Conservation (phyloP, 371 early-diverging fungal species). For the Homolaphlyctis polyrhiza region DNA sequence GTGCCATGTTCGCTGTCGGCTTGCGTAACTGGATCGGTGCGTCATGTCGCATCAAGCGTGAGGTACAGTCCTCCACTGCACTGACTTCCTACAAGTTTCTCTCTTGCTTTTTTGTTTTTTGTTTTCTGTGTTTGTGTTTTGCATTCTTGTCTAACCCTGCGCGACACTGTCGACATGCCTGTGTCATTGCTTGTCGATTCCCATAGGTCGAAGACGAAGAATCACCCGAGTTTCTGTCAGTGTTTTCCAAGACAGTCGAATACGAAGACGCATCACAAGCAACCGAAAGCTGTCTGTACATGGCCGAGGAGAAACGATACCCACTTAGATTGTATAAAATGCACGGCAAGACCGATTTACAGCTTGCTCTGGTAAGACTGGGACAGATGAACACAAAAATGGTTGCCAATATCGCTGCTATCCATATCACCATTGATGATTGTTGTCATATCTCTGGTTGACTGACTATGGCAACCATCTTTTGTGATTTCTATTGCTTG, state of each 20-base stretch:
- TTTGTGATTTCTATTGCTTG: constrained; percentile 1
- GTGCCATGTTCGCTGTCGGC: constrained; percentile 41
- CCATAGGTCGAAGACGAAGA: constrained; percentile 30
- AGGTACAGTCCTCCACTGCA: constrained; percentile 11
- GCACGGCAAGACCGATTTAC: constrained; percentile 15
- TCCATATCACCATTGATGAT: background rate
- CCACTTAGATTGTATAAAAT: constrained; percentile 30
- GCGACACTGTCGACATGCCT: background rate
- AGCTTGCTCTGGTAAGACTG: constrained; percentile 16
- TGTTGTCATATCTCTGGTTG: background rate
- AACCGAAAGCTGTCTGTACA: constrained; percentile 33
- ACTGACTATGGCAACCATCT: background rate
- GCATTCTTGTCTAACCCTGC: too few species aligned
- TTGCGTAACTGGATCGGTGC: constrained; percentile 32
- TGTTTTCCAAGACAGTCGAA: constrained; percentile 22
- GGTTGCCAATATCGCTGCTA: background rate
- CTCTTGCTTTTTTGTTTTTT: too few species aligned
- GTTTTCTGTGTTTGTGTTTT: too few species aligned
- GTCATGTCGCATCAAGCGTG: constrained; percentile 15
- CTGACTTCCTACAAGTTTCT: too few species aligned
- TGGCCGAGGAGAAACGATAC: constrained; percentile 23
- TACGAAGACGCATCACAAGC: constrained; percentile 20
- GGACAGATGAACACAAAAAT: background rate
- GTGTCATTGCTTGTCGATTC: background rate
- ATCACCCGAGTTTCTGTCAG: constrained; percentile 21